phyloP scores from a whole-genome alignment of 2,329 filamentous ascomycete species.

The Stylonectria norvegica region DNA sequence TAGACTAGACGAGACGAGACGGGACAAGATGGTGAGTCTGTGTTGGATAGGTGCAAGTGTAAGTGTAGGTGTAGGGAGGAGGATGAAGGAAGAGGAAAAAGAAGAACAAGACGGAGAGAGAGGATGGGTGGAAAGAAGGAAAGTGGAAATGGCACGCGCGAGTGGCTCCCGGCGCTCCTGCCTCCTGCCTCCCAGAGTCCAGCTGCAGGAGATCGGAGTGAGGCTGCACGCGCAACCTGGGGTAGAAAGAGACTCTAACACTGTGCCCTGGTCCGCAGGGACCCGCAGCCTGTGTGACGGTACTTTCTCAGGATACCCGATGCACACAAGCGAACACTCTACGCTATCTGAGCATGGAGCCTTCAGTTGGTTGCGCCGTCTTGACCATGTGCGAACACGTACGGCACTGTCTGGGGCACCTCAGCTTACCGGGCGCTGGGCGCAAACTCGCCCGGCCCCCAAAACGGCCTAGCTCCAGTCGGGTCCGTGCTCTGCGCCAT shows the following conservation, averaged over 20 bases:
- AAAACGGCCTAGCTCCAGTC: conserved; percentile 20
- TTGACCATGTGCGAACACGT: conserved; percentile 12
- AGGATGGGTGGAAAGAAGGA: conserved; percentile 24
- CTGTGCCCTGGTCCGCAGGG: conserved; percentile 18
- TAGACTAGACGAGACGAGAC: too few species aligned
- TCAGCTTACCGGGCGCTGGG: conserved; percentile 27
- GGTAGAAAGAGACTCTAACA: conserved; percentile 21
- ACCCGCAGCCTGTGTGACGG: conserved; percentile 18
- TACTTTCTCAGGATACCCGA: conserved; percentile 20
- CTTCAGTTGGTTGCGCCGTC: conserved; percentile 7
- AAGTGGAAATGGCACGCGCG: conserved; percentile 26
- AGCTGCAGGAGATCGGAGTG: conserved; percentile 25
- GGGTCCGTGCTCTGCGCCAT: background rate
- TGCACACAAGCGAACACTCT: rapidly evolving
- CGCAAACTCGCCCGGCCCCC: conserved; percentile 24
- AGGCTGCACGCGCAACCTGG: conserved; percentile 25
- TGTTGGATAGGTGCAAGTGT: conserved; percentile 15
- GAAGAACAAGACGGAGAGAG: conserved; percentile 28
- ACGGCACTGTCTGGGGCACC: conserved; percentile 24
- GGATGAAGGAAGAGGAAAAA: conserved; percentile 27
- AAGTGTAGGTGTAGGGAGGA: conserved; percentile 22
- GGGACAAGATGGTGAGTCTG: too few species aligned
- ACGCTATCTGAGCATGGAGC: conserved; percentile 8
- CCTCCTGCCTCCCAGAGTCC: conserved; percentile 22
- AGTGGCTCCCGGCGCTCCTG: conserved; percentile 28